Base-by-base conservation (phyloP, 192 early-diverging fungal genomes). In the Backusella luteola region DNA sequence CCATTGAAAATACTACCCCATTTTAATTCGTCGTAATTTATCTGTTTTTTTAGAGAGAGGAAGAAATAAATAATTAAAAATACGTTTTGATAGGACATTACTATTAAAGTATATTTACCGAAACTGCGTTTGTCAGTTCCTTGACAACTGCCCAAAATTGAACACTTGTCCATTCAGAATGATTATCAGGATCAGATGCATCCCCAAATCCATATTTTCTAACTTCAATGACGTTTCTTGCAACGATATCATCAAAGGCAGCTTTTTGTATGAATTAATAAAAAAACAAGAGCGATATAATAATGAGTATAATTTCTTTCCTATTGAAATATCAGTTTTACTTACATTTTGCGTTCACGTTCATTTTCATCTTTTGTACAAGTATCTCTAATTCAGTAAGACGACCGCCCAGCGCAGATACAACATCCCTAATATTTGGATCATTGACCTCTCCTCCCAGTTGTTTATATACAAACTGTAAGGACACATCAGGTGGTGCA, bases 71-170 rank as follows among this genome's bases (percentile, higher is more conserved):
- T 26, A 0, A 8, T 29, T 63, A 29, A 23, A 63, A 1, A 63
- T 26, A 26, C 15, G 4, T 23, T 26, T 63, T 29, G 56, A 63
- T 63, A 63, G 56, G 56, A 4, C 38, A 39, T 39, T 63, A 63
- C 12, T 63, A 63, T 23, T 12, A 67, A 49, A 42, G 17, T 14
- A 9, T 52, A 63, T 29, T 59, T 59, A 59, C 56, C 69, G 84
- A 85, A 3, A 85, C 84, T 4, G 84, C 52, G 32, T 77, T 82
- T 17, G 91, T 88, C 21, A 99, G 87, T 67, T 89, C 81, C 63
- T 91, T 89, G 66, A 97, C 84, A 29, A 98, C 80, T 49, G 90
- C 85, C 95, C 96, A 98, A 82, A 98, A 97, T 84, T 99, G 98
- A 46, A 94, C 88, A 0, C 92, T 83, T 39, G 88, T 90, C 97